Conservation (phyloP, 208 protist genomes). For the Strigomonas galati region DNA sequence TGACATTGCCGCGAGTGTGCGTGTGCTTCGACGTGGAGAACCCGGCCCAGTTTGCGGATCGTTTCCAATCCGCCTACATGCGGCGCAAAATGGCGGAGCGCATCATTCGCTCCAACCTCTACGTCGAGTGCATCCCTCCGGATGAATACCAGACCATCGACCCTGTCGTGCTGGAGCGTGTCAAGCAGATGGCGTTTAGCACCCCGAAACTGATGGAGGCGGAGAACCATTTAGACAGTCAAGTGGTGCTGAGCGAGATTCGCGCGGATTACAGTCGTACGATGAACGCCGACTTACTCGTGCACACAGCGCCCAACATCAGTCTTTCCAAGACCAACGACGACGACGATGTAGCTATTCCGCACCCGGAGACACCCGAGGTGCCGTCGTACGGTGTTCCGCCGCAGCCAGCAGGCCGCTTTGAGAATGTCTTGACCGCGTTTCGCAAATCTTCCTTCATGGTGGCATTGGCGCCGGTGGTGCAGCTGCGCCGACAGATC, state of each 20-base stretch:
- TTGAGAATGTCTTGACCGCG: constrained; percentile 35
- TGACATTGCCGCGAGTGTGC: constrained; percentile 68
- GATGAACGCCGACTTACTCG: constrained; percentile 87
- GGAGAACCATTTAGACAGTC: constrained; percentile 70
- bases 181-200: constrained; percentile 65
- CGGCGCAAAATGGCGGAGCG: constrained; percentile 69
- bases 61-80: constrained; percentile 81
- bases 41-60: constrained; percentile 84
- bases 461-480: constrained; percentile 33
- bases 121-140: constrained; percentile 93
- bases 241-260: constrained; percentile 71
- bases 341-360: constrained; percentile 1
- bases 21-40: constrained; percentile 93
- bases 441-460: constrained; percentile 68
- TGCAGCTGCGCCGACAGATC: constrained; percentile 63
- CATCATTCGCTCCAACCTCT: constrained; percentile 85
- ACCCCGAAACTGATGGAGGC: constrained; percentile 68
- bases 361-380: constrained; percentile 13
- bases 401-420: constrained; percentile 33
- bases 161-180: constrained; percentile 47
- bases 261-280: constrained; percentile 82
- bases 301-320: constrained; percentile 49
- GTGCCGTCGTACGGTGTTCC: constrained; percentile 42
- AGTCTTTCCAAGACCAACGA: constrained; percentile 43
- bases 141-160: constrained; percentile 88